Evolutionary conservation across 768 basidiomycete species (phyloP).

Genomic region (Leccinum aurantiacum): DNA sequence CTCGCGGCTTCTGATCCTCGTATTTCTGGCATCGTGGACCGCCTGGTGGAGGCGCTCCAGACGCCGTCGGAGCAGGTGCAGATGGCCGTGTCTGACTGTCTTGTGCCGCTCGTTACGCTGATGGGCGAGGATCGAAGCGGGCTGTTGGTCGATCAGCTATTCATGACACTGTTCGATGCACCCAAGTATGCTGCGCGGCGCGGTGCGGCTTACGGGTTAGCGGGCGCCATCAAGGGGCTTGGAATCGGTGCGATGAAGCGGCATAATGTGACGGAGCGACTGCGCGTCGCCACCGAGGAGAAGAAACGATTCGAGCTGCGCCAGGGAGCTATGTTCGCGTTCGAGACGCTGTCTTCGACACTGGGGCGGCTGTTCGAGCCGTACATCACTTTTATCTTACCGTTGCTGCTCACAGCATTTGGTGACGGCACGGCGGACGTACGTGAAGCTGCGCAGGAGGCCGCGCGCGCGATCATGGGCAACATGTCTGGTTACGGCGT

Average conservation of each 20-base stretch:
- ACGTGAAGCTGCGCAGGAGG: slow-evolving; percentile 90
- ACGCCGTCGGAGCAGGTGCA: slow-evolving; percentile 97
- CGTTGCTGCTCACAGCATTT: slow-evolving; percentile 78
- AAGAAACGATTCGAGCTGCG: slow-evolving; percentile 85
- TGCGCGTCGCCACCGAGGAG: slow-evolving; percentile 79
- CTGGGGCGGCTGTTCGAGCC: slow-evolving; percentile 93
- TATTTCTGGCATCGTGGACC: slow-evolving; percentile 77
- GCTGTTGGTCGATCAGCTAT: slow-evolving; percentile 70
- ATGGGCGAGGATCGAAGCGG: slow-evolving; percentile 49
- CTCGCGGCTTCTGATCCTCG: slow-evolving; percentile 74
- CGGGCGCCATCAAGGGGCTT: slow-evolving; percentile 89
- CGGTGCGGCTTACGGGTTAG: slow-evolving; percentile 96
- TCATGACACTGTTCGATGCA: slow-evolving; percentile 73
- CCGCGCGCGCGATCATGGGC: slow-evolving; percentile 92
- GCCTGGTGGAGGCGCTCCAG: slow-evolving; percentile 84
- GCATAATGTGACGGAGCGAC: slow-evolving; percentile 69
- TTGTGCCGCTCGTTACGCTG: slow-evolving; percentile 78
- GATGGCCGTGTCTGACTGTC: slow-evolving; percentile 92
- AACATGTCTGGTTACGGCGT: slow-evolving; percentile 94
- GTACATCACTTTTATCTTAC: slow-evolving; percentile 82
- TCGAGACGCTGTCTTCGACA: slow-evolving; percentile 85
- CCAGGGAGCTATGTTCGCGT: slow-evolving; percentile 93
- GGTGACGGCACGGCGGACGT: slow-evolving; percentile 88
- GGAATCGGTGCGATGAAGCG: slow-evolving; percentile 86
- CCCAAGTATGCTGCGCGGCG: slow-evolving; percentile 90